These are phyloP conservation scores for Orbilia quercus DNA, from an alignment of 2,329 filamentous ascomycete genomes.

Conservation along the genomic window DNA sequence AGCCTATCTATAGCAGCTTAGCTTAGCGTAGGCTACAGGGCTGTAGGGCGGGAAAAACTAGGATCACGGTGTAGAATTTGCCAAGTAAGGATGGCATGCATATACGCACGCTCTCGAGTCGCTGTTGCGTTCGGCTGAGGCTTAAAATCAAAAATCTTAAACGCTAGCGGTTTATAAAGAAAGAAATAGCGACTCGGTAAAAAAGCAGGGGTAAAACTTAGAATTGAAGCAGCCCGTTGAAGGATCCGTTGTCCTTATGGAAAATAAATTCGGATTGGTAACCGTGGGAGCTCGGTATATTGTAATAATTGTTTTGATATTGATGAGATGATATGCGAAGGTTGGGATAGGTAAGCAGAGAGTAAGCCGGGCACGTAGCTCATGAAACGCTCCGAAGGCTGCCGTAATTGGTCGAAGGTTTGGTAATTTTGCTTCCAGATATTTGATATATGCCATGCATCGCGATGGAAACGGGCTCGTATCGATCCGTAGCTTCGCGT, in stretches of 20 bases:
- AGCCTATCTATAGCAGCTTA: not conserved
- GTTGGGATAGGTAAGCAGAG: not conserved
- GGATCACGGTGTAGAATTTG: not conserved
- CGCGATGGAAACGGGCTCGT: no score
- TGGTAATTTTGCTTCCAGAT: no score
- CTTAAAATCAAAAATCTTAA: no score
- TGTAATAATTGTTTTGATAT: not conserved
- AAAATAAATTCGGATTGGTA: not conserved
- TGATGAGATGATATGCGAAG: no score
- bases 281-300: slow-evolving; percentile 7
- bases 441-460: no score
- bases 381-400: not conserved
- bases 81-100: not conserved
- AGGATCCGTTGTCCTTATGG: slow-evolving; percentile 1
- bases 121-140: slow-evolving; percentile 9
- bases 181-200: no score
- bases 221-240: no score
- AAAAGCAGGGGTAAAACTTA: no score
- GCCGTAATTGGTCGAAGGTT: no score
- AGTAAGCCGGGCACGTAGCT: not conserved
- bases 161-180: no score
- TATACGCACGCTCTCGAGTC: not conserved
- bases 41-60: slow-evolving; percentile 18
- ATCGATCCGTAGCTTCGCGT: no score
- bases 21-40: slow-evolving; percentile 13